Percentiles rank a stretch among this genome's conserved stretches.
These are phyloP conservation scores for Pilobolus umbonatus DNA, from an alignment of 192 early-diverging fungal species.

Conservation along the genomic window DNA sequence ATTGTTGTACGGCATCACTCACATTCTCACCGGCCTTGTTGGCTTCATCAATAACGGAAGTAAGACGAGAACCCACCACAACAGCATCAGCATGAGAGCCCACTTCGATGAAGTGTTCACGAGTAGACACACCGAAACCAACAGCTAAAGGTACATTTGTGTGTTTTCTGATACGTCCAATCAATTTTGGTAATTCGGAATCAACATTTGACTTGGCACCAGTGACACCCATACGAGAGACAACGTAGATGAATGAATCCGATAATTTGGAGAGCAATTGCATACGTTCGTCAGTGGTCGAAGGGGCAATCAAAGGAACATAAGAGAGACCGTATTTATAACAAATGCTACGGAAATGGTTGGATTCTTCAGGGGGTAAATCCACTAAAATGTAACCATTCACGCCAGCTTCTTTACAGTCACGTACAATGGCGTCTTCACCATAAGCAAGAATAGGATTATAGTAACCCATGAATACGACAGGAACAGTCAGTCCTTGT, in stretches of 20 bases:
- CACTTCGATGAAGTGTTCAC: conserved; percentile 85
- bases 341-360: conserved; percentile 77
- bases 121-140: conserved; percentile 92
- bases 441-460: conserved; percentile 97
- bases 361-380: conserved; percentile 94
- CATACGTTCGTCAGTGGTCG: conserved; percentile 84
- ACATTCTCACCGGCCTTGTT: conserved; percentile 24
- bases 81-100: conserved; percentile 89
- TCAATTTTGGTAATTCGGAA: conserved; percentile 61
- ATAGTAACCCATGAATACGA: conserved; percentile 99
- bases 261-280: conserved; percentile 72
- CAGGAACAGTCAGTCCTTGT: conserved; percentile 80
- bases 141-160: conserved; percentile 87
- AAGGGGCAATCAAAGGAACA: conserved; percentile 69
- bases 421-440: conserved; percentile 77
- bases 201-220: conserved; percentile 71
- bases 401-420: conserved; percentile 81
- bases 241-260: conserved; percentile 94
- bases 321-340: conserved; percentile 46
- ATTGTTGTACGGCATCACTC: conserved; percentile 41
- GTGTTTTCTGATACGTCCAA: conserved; percentile 75
- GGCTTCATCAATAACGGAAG: conserved; percentile 70
- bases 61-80: conserved; percentile 91
- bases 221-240: conserved; percentile 91
- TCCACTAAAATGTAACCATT: conserved; percentile 98